A percentile compares a stretch with the other conserved stretches of the same genome.
Conservation (phyloP, 768 basidiomycete genomes). For the Suillus tomentosus region DNA sequence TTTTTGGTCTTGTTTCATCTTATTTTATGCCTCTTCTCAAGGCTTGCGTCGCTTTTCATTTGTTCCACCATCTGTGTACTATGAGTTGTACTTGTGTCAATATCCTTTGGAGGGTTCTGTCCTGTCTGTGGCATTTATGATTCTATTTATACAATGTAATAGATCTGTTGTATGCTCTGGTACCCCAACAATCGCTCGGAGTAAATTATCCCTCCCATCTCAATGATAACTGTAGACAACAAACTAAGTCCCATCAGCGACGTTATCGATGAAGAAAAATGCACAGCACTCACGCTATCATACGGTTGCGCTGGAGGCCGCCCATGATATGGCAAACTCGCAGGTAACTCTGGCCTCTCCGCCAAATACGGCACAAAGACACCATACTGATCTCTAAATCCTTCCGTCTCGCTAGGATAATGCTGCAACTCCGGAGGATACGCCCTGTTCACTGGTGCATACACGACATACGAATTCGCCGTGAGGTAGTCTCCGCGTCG, state of each 20-base stretch:
- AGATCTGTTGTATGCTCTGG: background rate
- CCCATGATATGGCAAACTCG: slow-evolving; percentile 62
- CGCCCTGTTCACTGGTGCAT: slow-evolving; percentile 55
- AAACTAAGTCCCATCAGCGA: slow-evolving; percentile 32
- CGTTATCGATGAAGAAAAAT: background rate
- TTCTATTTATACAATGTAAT: slow-evolving; percentile 24
- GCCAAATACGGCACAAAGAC: slow-evolving; percentile 41
- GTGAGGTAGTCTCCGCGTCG: slow-evolving; percentile 74
- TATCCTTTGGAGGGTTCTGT: slow-evolving; percentile 7
- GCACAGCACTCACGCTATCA: slow-evolving; percentile 42
- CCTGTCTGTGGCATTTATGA: slow-evolving; percentile 24
- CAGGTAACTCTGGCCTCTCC: slow-evolving; percentile 56
- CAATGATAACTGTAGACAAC: slow-evolving; percentile 40
- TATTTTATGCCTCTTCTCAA: slow-evolving; percentile 8
- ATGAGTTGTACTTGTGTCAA: slow-evolving; percentile 16
- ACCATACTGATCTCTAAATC: slow-evolving; percentile 59
- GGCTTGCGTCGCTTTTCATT: background rate
- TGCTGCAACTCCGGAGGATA: slow-evolving; percentile 61
- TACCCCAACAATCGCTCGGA: background rate
- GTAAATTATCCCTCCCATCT: slow-evolving; percentile 1
- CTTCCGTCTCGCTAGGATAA: slow-evolving; percentile 57
- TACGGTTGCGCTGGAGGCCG: slow-evolving; percentile 57
- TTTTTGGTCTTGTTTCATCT: background rate
- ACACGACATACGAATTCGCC: slow-evolving; percentile 56
- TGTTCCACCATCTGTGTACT: background rate